These are phyloP conservation scores for Solanum piurae DNA, from an alignment of 257 asterid species.

Conservation along the genomic window DNA sequence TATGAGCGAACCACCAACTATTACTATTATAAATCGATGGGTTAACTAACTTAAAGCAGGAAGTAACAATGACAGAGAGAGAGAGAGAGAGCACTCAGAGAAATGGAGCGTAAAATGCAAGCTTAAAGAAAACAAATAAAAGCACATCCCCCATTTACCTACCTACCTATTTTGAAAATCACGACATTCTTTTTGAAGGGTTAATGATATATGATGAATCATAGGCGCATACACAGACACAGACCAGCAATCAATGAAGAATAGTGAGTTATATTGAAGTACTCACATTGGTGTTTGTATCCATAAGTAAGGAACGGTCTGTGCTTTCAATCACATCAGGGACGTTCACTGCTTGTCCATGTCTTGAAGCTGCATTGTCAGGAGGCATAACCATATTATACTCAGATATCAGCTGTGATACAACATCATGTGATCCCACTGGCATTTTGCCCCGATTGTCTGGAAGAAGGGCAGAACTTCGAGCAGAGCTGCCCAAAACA, in stretches of 20 bases:
- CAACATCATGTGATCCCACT: conserved; percentile 25
- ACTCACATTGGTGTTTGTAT: conserved; percentile 12
- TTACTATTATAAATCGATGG: background rate
- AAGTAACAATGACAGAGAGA: background rate
- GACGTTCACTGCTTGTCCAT: conserved; percentile 6
- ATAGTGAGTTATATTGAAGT: background rate
- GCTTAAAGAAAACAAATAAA: background rate
- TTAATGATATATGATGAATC: background rate
- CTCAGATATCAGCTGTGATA: conserved; percentile 43
- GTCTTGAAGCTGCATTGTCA: conserved; percentile 32
- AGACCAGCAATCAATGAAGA: background rate
- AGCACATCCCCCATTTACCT: background rate
- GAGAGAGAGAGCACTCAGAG: background rate
- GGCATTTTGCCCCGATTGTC: conserved; percentile 29
- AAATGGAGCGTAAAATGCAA: background rate
- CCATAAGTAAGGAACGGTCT: conserved; percentile 1
- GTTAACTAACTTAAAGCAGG: background rate
- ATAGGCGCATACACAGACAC: background rate
- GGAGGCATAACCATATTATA: conserved; percentile 26
- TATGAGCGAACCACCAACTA: background rate
- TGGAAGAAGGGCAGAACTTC: conserved; percentile 22
- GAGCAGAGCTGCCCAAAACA: conserved; percentile 21
- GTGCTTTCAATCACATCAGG: conserved; percentile 16
- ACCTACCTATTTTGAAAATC: background rate
- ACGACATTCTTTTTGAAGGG: background rate